Conservation (phyloP, 352 stramenopile species). For the Pythium chondricola region DNA sequence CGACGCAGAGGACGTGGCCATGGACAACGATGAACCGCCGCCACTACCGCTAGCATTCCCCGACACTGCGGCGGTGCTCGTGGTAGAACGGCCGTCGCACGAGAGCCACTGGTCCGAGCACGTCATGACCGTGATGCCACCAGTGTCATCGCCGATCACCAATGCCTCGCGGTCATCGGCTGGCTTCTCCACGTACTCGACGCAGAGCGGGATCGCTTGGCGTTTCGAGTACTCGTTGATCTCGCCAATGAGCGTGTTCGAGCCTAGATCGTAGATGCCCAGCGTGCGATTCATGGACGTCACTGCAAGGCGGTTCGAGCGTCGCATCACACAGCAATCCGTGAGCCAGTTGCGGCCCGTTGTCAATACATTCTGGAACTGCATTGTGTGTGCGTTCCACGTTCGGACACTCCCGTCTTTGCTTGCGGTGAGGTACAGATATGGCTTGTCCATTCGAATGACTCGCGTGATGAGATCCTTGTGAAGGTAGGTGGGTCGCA, state of each 20-base stretch:
- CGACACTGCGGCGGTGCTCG: constrained; percentile 12
- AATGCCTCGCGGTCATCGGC: constrained; percentile 66
- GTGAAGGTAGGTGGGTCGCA: constrained; percentile 39
- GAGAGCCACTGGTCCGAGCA: constrained; percentile 64
- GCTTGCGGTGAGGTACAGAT: constrained; percentile 64
- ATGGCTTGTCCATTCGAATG: constrained; percentile 57
- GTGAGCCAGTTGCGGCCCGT: constrained; percentile 77
- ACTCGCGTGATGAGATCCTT: constrained; percentile 72
- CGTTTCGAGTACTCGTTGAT: constrained; percentile 69
- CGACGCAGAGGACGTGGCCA: not conserved
- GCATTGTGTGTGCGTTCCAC: constrained; percentile 65
- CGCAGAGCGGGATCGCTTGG: constrained; percentile 73
- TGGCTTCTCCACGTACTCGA: constrained; percentile 77
- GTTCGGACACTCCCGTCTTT: constrained; percentile 71
- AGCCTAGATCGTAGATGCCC: constrained; percentile 70
- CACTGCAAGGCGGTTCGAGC: constrained; percentile 73
- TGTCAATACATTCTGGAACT: constrained; percentile 50
- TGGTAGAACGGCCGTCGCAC: constrained; percentile 53
- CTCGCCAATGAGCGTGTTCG: constrained; percentile 60
- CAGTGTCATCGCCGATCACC: constrained; percentile 71
- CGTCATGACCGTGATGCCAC: constrained; percentile 63
- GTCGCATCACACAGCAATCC: constrained; percentile 72
- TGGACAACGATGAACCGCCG: constrained; percentile 2
- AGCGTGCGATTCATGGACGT: constrained; percentile 75
- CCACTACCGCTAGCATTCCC: too few species aligned